These are phyloP conservation scores for Maudiozyma pseudohumilis DNA, from an alignment of 805 yeast species.

Conservation along the genomic window DNA sequence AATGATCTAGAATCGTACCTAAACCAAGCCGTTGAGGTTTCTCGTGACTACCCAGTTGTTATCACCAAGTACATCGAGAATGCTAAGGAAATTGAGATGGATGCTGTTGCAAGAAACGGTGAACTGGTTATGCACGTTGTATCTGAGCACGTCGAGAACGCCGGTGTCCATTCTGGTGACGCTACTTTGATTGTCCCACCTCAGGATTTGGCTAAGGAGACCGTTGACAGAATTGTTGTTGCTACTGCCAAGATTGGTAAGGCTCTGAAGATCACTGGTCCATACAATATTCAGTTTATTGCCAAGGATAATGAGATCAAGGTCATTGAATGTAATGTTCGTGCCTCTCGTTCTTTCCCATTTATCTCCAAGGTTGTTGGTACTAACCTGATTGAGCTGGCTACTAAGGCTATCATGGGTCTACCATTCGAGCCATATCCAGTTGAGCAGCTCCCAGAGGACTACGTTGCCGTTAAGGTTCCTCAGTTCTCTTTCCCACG, in stretches of 20 bases:
- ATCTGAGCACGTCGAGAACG: slow-evolving; percentile 97
- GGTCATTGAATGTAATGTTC: slow-evolving; percentile 96
- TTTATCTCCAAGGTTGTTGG: slow-evolving; percentile 96
- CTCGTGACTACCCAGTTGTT: slow-evolving; percentile 96
- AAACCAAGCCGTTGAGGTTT: slow-evolving; percentile 92
- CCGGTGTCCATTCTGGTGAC: slow-evolving; percentile 99
- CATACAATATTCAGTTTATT: slow-evolving; percentile 92
- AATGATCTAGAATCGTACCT: slow-evolving; percentile 82
- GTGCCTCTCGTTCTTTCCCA: slow-evolving; percentile 99
- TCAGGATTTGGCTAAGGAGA: slow-evolving; percentile 85
- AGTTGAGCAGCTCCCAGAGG: slow-evolving; percentile 75
- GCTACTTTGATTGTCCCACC: slow-evolving; percentile 97
- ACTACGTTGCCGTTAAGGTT: slow-evolving; percentile 91
- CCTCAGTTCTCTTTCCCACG: slow-evolving; percentile 97
- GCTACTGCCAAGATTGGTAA: slow-evolving; percentile 95
- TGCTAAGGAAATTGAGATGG: slow-evolving; percentile 98
- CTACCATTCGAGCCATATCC: slow-evolving; percentile 86
- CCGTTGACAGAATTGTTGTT: slow-evolving; percentile 81
- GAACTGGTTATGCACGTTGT: slow-evolving; percentile 93
- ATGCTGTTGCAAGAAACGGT: slow-evolving; percentile 94
- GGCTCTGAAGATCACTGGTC: slow-evolving; percentile 94
- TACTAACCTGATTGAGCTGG: slow-evolving; percentile 92
- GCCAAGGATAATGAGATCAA: slow-evolving; percentile 92
- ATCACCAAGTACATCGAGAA: slow-evolving; percentile 93
- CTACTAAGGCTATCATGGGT: slow-evolving; percentile 91